Conservation (phyloP, 2,329 filamentous ascomycete species). For the Chrysosporium queenslandicum region DNA sequence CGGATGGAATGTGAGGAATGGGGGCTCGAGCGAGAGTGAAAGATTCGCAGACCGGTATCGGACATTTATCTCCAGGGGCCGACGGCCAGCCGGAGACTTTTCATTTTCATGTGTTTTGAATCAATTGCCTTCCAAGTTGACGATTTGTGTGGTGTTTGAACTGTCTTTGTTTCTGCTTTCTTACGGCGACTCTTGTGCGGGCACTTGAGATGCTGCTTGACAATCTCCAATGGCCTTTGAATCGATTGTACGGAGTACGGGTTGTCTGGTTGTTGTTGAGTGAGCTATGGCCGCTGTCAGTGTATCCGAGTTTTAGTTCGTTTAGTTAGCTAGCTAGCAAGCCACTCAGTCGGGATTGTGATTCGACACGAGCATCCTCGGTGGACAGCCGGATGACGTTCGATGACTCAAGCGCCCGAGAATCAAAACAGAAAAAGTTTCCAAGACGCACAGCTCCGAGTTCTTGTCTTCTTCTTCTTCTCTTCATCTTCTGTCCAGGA, state of each 20-base stretch:
- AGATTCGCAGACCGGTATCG: constrained; percentile 6
- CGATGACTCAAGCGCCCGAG: neutral
- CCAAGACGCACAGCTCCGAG: neutral
- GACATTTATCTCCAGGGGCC: neutral
- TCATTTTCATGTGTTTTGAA: neutral
- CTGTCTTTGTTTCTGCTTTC: neutral
- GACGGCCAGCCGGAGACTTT: neutral
- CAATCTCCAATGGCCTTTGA: neutral
- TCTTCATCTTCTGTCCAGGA: neutral
- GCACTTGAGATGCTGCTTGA: neutral
- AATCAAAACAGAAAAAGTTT: neutral
- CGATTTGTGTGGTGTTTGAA: neutral
- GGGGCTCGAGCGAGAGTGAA: neutral
- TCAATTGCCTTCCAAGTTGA: neutral
- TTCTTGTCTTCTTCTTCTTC: neutral
- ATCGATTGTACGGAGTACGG: no score
- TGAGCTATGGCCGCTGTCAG: no score
- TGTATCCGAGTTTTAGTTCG: no score
- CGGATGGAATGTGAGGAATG: neutral
- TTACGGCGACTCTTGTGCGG: neutral
- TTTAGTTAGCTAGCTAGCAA: no score
- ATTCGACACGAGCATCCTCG: no score
- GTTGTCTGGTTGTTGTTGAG: neutral
- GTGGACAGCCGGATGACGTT: neutral
- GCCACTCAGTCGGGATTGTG: no score